Conservation (phyloP, 106 monocot genomes). For the Platanthera guangdongensis region DNA sequence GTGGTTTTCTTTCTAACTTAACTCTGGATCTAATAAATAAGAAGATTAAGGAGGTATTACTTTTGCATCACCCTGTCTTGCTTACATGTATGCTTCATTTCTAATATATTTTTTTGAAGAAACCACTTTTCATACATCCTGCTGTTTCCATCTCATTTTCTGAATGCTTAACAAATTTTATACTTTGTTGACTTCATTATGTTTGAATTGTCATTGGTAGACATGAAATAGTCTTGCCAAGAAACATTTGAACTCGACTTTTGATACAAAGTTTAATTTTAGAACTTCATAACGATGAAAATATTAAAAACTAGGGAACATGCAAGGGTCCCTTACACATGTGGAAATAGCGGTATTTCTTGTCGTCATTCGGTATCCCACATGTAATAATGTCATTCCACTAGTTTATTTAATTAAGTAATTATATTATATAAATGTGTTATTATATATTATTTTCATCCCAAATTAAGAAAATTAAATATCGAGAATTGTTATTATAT, state of each 20-base stretch:
- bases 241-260: not conserved
- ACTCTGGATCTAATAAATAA: constrained; percentile 70
- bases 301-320: not conserved
- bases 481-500: too few species aligned
- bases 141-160: not conserved
- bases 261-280: not conserved
- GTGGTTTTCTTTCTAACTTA: constrained; percentile 85
- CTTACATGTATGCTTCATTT: not conserved
- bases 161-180: not conserved
- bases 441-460: too few species aligned
- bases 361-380: too few species aligned
- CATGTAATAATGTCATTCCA: too few species aligned
- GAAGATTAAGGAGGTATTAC: constrained; percentile 84
- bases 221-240: not conserved
- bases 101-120: not conserved
- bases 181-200: not conserved
- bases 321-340: not conserved
- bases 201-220: not conserved
- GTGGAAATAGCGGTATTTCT: too few species aligned
- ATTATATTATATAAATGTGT: too few species aligned
- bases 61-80: not conserved
- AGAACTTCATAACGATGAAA: not conserved
- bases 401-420: too few species aligned
- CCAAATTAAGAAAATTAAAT: too few species aligned
- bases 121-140: not conserved